These are phyloP conservation scores for Cotoneaster glaucophyllus DNA, from an alignment of 306 rosid genomes.

Conservation along the genomic window DNA sequence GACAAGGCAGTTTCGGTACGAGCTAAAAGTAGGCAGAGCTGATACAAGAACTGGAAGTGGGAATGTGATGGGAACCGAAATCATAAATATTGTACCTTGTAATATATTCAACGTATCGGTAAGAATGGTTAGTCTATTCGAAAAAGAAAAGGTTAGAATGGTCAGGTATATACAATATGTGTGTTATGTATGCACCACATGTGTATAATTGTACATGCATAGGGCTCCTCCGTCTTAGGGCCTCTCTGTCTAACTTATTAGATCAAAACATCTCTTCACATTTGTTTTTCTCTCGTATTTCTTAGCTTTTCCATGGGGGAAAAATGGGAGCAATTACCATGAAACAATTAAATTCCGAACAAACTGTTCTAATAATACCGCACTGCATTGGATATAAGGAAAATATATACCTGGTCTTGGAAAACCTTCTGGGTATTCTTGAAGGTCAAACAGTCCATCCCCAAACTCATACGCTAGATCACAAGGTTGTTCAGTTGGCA, in stretches of 20 bases:
- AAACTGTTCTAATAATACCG: background rate
- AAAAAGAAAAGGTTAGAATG: background rate
- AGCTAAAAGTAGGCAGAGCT: background rate
- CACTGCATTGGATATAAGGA: background rate
- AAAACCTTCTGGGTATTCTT: slow-evolving; percentile 66
- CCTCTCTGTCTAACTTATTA: background rate
- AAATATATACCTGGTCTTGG: slow-evolving; percentile 51
- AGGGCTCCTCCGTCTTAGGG: too few relatives aligned
- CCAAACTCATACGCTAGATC: slow-evolving; percentile 80
- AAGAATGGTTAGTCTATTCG: background rate
- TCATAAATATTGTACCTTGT: background rate
- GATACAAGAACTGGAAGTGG: background rate
- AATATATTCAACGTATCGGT: background rate
- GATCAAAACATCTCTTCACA: background rate
- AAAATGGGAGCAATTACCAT: background rate
- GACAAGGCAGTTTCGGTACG: background rate
- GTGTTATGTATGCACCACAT: background rate
- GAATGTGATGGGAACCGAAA: background rate
- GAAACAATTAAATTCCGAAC: background rate
- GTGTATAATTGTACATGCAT: background rate
- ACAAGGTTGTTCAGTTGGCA: slow-evolving; percentile 93
- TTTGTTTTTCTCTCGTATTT: background rate
- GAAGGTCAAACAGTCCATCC: slow-evolving; percentile 57
- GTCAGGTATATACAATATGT: background rate
- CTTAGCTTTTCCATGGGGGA: background rate